A percentile compares a stretch with the other conserved stretches of the same genome.
Evolutionary conservation across 768 basidiomycete genomes (phyloP).

Genomic region (Mrakia hoshinonis): DNA sequence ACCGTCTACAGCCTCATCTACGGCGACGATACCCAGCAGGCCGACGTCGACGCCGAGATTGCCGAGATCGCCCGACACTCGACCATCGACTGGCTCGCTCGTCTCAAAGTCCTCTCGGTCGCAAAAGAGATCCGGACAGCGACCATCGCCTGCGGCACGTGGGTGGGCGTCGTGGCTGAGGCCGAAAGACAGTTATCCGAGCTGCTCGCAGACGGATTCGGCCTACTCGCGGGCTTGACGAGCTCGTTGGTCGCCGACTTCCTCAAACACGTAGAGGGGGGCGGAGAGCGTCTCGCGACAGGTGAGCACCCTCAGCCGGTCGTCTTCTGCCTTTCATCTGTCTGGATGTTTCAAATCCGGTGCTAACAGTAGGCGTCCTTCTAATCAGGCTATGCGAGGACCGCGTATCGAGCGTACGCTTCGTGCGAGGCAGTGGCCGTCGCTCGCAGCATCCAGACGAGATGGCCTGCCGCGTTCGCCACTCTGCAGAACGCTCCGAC

Average conservation of each 20-base stretch:
- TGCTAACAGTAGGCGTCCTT: background rate
- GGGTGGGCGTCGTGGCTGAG: background rate
- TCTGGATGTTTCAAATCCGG: background rate
- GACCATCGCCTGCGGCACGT: background rate
- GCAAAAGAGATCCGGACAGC: background rate
- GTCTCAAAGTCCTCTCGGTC: background rate
- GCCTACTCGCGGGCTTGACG: background rate
- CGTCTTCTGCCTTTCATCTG: background rate
- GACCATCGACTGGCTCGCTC: background rate
- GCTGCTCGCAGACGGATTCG: conserved; percentile 3
- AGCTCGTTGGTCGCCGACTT: background rate
- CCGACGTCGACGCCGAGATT: background rate
- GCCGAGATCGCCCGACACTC: background rate
- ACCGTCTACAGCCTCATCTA: background rate
- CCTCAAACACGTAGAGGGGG: background rate
- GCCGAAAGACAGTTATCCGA: background rate
- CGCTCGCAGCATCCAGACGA: background rate
- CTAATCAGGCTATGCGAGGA: background rate
- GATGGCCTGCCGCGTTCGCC: background rate
- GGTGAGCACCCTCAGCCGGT: background rate
- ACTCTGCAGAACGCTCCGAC: background rate
- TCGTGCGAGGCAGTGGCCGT: background rate
- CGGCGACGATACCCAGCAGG: background rate
- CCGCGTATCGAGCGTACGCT: background rate
- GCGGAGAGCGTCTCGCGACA: background rate